Conservation (phyloP, 2,329 filamentous ascomycete genomes). For the Cordyceps cateniannulata region DNA sequence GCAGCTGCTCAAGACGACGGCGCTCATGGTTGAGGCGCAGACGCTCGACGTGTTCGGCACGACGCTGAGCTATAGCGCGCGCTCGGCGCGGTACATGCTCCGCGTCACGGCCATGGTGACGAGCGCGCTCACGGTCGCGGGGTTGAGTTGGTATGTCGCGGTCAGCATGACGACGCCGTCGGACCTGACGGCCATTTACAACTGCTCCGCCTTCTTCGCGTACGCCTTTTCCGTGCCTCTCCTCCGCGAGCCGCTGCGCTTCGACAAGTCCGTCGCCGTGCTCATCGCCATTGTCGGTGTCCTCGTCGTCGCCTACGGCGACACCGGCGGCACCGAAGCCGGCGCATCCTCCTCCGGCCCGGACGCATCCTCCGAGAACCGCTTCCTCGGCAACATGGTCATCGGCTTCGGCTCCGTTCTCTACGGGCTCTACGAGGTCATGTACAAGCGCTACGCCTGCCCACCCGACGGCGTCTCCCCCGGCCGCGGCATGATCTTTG, state of each 20-base stretch:
- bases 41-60: slow-evolving; percentile 58
- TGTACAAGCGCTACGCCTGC: slow-evolving; percentile 91
- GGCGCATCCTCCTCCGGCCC: slow-evolving; percentile 26
- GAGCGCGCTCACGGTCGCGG: slow-evolving; percentile 78
- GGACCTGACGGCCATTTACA: slow-evolving; percentile 96
- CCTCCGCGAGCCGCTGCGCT: slow-evolving; percentile 73
- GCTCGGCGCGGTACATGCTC: slow-evolving; percentile 62
- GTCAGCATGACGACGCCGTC: slow-evolving; percentile 89
- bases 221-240: slow-evolving; percentile 94
- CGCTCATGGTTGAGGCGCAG: slow-evolving; percentile 79
- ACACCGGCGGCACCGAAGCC: slow-evolving; percentile 43
- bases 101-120: slow-evolving; percentile 78
- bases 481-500: slow-evolving; percentile 89
- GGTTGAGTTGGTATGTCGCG: slow-evolving; percentile 91
- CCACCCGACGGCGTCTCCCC: slow-evolving; percentile 83
- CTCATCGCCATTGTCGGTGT: slow-evolving; percentile 83
- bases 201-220: slow-evolving; percentile 97
- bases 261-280: slow-evolving; percentile 83
- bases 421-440: slow-evolving; percentile 93
- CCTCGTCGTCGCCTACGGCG: slow-evolving; percentile 91
- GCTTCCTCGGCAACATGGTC: slow-evolving; percentile 79
- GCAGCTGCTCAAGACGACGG: slow-evolving; percentile 45
- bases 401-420: slow-evolving; percentile 87
- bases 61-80: slow-evolving; percentile 28
- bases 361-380: slow-evolving; percentile 47